These are phyloP conservation scores for Macaranga tanarius DNA, from an alignment of 441 rosid species.

Conservation along the genomic window DNA sequence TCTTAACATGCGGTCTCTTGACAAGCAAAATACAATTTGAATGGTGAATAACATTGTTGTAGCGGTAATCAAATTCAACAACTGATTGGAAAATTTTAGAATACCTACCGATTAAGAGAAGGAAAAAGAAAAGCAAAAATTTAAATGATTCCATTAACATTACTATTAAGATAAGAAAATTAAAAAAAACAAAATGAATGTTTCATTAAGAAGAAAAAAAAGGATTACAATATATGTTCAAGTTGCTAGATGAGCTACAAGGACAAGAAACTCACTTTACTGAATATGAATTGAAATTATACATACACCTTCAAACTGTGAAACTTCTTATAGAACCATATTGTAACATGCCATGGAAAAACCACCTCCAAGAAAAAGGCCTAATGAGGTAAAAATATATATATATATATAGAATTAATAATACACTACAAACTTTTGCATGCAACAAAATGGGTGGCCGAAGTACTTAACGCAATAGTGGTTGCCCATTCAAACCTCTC, in stretches of 20 bases:
- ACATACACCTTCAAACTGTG: slow-evolving; percentile 11
- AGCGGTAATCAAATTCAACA: not conserved
- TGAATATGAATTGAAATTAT: slow-evolving; percentile 19
- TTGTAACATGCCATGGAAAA: slow-evolving; percentile 5
- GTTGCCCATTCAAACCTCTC: slow-evolving; percentile 16
- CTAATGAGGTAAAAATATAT: not conserved
- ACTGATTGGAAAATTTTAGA: not conserved
- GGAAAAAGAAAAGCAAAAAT: too few species aligned
- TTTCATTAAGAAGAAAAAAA: not conserved
- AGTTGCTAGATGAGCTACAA: not conserved
- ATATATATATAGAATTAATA: slow-evolving; percentile 25
- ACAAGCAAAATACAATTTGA: not conserved
- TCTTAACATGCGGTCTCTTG: not conserved
- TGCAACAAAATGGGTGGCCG: slow-evolving; percentile 14
- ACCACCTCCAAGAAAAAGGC: slow-evolving; percentile 14
- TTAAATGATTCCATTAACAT: too few species aligned
- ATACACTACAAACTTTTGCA: slow-evolving; percentile 30
- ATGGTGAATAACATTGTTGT: not conserved
- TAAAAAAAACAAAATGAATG: slow-evolving; percentile 1
- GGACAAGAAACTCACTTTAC: slow-evolving; percentile 4
- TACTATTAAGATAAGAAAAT: too few species aligned
- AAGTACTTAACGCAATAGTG: not conserved
- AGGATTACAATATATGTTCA: slow-evolving; percentile 9
- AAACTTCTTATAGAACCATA: slow-evolving; percentile 2
- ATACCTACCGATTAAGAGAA: not conserved